phyloP scores from a whole-genome alignment of 108 stramenopile species.

The Skeletonema grethae region DNA sequence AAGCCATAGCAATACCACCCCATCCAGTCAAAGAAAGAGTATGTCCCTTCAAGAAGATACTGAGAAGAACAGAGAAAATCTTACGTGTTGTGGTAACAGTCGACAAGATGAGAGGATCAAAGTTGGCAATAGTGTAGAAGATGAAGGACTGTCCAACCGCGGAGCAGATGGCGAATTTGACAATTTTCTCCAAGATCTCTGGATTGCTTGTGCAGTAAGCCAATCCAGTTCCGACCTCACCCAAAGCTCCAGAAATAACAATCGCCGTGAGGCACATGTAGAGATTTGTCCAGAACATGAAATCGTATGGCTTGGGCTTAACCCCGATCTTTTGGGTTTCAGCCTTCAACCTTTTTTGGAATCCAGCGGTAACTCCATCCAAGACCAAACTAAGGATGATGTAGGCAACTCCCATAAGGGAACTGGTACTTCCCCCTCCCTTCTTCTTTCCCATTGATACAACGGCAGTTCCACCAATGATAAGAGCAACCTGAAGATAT shows the following conservation, averaged over 20 bases:
- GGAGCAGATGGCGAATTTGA: constrained; percentile 91
- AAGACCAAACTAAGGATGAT: constrained; percentile 78
- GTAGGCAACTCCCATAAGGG: constrained; percentile 78
- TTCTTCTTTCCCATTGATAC: constrained; percentile 93
- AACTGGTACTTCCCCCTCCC: constrained; percentile 56
- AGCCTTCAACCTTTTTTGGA: constrained; percentile 89
- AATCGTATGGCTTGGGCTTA: constrained; percentile 92
- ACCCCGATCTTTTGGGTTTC: constrained; percentile 88
- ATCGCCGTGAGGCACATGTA: constrained; percentile 87
- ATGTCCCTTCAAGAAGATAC: constrained; percentile 92
- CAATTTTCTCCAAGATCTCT: constrained; percentile 85
- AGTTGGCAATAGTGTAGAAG: constrained; percentile 98
- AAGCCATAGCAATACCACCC: constrained; percentile 87
- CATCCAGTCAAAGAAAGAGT: constrained; percentile 83
- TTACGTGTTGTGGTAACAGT: constrained; percentile 99
- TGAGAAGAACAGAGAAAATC: constrained; percentile 95
- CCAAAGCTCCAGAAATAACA: constrained; percentile 71
- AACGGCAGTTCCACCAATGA: constrained; percentile 91
- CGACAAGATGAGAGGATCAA: constrained; percentile 94
- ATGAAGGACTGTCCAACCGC: constrained; percentile 98
- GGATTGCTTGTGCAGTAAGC: constrained; percentile 83
- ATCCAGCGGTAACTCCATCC: constrained; percentile 92
- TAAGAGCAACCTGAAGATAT: constrained; percentile 88
- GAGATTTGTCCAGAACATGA: constrained; percentile 94
- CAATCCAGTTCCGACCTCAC: constrained; percentile 76